Evolutionary conservation across 2,329 filamentous ascomycete genomes (phyloP).

Genomic region (Colletotrichum brevisporum): DNA sequence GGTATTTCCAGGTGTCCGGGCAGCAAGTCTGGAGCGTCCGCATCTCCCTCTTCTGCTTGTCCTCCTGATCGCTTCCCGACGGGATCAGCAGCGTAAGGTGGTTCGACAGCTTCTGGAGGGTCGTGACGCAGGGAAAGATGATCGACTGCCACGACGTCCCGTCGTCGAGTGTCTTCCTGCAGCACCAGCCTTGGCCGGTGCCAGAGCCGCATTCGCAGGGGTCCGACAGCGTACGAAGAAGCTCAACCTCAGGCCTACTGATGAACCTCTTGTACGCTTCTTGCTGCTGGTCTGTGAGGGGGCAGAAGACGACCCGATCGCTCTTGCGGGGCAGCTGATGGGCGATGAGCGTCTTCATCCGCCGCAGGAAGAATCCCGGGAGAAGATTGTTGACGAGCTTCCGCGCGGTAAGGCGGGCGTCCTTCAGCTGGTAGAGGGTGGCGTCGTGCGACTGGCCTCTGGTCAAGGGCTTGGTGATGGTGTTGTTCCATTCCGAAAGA

Average conservation of each 20-base stretch:
- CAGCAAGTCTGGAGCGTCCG: constrained; percentile 80
- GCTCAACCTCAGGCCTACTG: constrained; percentile 77
- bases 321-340: constrained; percentile 95
- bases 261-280: constrained; percentile 88
- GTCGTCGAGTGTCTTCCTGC: constrained; percentile 70
- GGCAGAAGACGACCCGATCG: constrained; percentile 95
- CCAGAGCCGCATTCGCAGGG: constrained; percentile 78
- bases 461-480: constrained; percentile 84
- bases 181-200: constrained; percentile 87
- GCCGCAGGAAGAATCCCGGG: constrained; percentile 89
- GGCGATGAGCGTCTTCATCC: constrained; percentile 93
- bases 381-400: constrained; percentile 90
- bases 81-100: constrained; percentile 93
- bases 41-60: constrained; percentile 85
- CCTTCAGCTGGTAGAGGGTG: constrained; percentile 84
- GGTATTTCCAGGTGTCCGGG: constrained; percentile 79
- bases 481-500: constrained; percentile 81
- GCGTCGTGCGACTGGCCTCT: constrained; percentile 94
- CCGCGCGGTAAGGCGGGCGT: constrained; percentile 84
- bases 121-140: constrained; percentile 88
- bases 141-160: constrained; percentile 79
- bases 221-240: constrained; percentile 78
- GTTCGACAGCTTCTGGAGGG: constrained; percentile 89
- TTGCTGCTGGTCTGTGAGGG: constrained; percentile 84
- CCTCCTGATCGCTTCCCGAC: constrained; percentile 66